These are phyloP conservation scores for Trametes cinnabarina DNA, from an alignment of 768 basidiomycete species.

Conservation along the genomic window DNA sequence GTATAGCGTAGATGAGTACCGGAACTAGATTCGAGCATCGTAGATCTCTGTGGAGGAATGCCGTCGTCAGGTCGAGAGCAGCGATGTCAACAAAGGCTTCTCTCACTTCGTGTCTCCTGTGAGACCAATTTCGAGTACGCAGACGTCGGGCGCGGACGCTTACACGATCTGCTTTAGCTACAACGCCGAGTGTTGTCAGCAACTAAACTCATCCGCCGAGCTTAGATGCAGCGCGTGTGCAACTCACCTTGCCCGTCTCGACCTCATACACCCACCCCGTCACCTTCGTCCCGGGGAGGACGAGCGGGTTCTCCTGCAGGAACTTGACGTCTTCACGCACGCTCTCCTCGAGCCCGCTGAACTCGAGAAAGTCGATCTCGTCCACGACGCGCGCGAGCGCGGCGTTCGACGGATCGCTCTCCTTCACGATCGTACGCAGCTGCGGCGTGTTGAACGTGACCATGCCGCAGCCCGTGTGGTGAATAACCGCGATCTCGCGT, in stretches of 20 bases:
- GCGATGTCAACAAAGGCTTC: not conserved
- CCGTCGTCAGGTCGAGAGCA: not conserved
- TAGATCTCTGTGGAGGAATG: not conserved
- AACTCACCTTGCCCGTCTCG: constrained; percentile 55
- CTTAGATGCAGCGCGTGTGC: too few relatives aligned
- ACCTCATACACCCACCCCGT: constrained; percentile 72
- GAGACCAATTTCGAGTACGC: not conserved
- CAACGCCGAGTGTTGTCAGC: not conserved
- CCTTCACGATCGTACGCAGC: constrained; percentile 50
- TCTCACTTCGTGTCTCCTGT: not conserved
- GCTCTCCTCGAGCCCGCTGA: constrained; percentile 48
- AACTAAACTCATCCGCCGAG: not conserved
- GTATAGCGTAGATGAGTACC: not conserved
- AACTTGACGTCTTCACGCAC: constrained; percentile 59
- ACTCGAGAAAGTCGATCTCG: constrained; percentile 55
- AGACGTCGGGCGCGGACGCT: not conserved
- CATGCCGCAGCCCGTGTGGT: constrained; percentile 77
- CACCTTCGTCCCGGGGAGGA: constrained; percentile 51
- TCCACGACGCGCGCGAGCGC: constrained; percentile 33
- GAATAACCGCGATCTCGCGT: constrained; percentile 63
- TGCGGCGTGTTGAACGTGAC: constrained; percentile 53
- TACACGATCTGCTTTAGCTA: constrained; percentile 23
- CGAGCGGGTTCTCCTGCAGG: constrained; percentile 53
- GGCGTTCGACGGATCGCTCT: constrained; percentile 37
- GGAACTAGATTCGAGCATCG: not conserved